These are phyloP conservation scores for Sarocladiaceae sp. DNA, from an alignment of 2,329 filamentous ascomycete species.

Conservation along the genomic window DNA sequence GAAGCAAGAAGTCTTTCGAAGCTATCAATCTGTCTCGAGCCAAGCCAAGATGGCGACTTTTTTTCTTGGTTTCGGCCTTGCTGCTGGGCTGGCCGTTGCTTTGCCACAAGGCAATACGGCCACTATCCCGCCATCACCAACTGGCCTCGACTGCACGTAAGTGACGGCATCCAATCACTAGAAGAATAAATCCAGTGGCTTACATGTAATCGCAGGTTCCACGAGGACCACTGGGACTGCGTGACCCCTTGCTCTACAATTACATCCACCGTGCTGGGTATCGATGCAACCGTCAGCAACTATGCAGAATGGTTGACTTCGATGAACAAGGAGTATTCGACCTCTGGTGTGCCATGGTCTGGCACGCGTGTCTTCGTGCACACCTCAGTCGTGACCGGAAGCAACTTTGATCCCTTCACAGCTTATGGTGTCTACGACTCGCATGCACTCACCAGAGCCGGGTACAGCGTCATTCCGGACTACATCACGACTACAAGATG, in stretches of 20 bases:
- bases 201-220: background rate
- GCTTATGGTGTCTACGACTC: slow-evolving; percentile 18
- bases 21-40: no score
- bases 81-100: background rate
- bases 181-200: no score
- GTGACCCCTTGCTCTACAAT: background rate
- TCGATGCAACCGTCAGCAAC: slow-evolving; percentile 11
- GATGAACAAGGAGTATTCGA: slow-evolving; percentile 18
- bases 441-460: slow-evolving; percentile 16
- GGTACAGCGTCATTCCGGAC: slow-evolving; percentile 16
- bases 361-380: slow-evolving; percentile 16
- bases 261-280: background rate
- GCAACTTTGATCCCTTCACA: slow-evolving; percentile 16
- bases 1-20: no score
- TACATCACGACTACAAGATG: slow-evolving; percentile 7
- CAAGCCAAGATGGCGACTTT: background rate
- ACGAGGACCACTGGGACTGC: slow-evolving; percentile 5
- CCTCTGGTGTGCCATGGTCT: slow-evolving; percentile 15
- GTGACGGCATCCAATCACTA: background rate
- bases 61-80: background rate
- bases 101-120: slow-evolving; percentile 1
- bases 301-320: slow-evolving; percentile 15
- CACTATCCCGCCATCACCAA: slow-evolving; percentile 4
- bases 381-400: slow-evolving; percentile 13
- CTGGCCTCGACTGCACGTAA: slow-evolving; percentile 4